Base-by-base conservation (phyloP, 1,284 basidiomycete species). In the Ceratobasidium sp. region DNA sequence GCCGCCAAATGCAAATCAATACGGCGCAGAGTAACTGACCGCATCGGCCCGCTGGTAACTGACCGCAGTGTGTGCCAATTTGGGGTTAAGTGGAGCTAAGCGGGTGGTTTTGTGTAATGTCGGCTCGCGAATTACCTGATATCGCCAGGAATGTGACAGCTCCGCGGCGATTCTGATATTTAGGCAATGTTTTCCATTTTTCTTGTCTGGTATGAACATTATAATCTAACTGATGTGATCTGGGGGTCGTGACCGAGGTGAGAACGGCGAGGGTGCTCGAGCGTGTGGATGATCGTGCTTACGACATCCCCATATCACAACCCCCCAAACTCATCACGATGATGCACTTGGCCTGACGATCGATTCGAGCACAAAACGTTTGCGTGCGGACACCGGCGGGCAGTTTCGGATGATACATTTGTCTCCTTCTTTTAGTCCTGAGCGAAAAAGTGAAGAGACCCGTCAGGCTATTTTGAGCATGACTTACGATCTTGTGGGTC, bases 371-470 rank as follows among this genome's bases (percentile, higher is more conserved):
- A 80, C 85, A 82, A 92, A 93, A 36, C 88, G 85, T 80, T 93
- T 93, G 74, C 86, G 83, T 23, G 89, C 89, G 28, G 92, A 93
- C 76, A 92, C 81, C 10, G 90, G 91, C 53, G 88, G 89, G 78
- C 91, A 93, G 77, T 92, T 91, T 71, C 88, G 89, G 79, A 93
- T 93, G 72, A 87, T 80, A 53, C 93, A 90, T 36, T 85, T 80
- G 80, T 93, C 92, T 52, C 89, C 85, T 77, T 85, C 80, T 32
- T 86, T 87, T 64, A 92, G 83, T 75, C 79, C 92, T 92, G 76
- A 50, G 57, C 21, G 21, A 23, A 21, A 28, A 10, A n/a, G 28
- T 28, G 21, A 64, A 26, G 23, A 6, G 8, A 39, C 8, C 6
- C 36, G 14, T 6, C 36, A 6, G 14, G 14, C 14, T 6, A 14